Conservation (phyloP, 257 asterid species). For the Solanum bulbocastanum region DNA sequence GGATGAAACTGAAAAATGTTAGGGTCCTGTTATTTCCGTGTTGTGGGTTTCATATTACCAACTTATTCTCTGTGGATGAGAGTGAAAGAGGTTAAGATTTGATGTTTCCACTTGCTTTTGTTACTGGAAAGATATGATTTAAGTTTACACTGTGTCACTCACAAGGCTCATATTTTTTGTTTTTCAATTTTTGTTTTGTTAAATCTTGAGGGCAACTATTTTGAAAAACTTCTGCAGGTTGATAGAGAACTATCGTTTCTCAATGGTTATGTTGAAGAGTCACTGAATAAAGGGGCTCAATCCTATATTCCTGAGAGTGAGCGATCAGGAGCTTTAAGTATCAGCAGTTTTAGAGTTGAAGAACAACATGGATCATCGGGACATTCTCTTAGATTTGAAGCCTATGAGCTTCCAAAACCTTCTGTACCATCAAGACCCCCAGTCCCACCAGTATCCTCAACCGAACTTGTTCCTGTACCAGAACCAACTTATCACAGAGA, state of each 20-base stretch:
- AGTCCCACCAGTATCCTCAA: slow-evolving; percentile 30
- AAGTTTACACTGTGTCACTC: not conserved
- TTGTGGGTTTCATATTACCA: not conserved
- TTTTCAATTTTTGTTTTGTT: not conserved
- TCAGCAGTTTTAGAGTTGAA: slow-evolving; percentile 47
- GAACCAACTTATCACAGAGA: slow-evolving; percentile 52
- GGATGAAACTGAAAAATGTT: not conserved
- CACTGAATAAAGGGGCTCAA: slow-evolving; percentile 77
- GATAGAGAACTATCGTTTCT: slow-evolving; percentile 75
- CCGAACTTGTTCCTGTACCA: slow-evolving; percentile 65
- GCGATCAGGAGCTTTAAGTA: slow-evolving; percentile 44
- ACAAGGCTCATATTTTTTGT: not conserved
- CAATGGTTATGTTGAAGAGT: slow-evolving; percentile 56
- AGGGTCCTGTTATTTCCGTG: not conserved
- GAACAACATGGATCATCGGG: slow-evolving; percentile 55
- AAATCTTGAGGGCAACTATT: not conserved
- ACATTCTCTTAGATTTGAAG: slow-evolving; percentile 83
- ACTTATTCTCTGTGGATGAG: not conserved
- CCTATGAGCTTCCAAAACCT: slow-evolving; percentile 85
- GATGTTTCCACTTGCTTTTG: not conserved
- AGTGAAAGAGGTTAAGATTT: not conserved
- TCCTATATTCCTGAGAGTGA: slow-evolving; percentile 77
- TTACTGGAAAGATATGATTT: not conserved
- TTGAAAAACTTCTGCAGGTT: slow-evolving; percentile 37
- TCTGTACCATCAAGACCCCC: slow-evolving; percentile 39